These are phyloP conservation scores for Penicillium sp. DNA, from an alignment of 2,329 filamentous ascomycete species.

Conservation along the genomic window DNA sequence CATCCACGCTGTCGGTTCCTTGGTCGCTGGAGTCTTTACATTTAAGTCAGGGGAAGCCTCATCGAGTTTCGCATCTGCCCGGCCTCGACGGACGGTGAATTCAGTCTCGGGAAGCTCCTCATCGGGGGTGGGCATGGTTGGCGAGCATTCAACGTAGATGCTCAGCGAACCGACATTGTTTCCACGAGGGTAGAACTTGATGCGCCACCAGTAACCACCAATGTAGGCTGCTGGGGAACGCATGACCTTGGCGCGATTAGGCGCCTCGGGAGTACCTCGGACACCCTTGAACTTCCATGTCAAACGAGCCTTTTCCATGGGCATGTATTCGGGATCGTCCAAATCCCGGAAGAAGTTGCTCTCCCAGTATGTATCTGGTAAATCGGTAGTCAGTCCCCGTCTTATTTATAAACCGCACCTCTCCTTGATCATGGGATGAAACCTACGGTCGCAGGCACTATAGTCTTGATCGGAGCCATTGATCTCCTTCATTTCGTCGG, in stretches of 20 bases:
- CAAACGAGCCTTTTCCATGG: conserved; percentile 61
- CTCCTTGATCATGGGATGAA: neutral
- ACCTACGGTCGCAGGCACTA: conserved; percentile 62
- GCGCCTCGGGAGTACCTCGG: conserved; percentile 65
- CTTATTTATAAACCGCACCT: too few species aligned
- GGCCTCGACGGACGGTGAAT: conserved; percentile 49
- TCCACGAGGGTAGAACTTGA: conserved; percentile 69
- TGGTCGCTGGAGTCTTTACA: conserved; percentile 37
- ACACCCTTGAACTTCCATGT: conserved; percentile 65
- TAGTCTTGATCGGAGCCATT: conserved; percentile 55
- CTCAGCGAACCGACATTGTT: conserved; percentile 65
- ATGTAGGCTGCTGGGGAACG: conserved; percentile 62
- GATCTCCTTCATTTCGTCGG: conserved; percentile 65
- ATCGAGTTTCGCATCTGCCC: conserved; percentile 44
- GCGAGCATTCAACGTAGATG: conserved; percentile 67
- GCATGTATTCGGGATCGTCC: conserved; percentile 63
- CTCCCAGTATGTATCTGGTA: conserved; percentile 63
- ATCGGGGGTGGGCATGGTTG: conserved; percentile 51
- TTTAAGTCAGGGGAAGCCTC: conserved; percentile 40
- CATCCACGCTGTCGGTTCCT: conserved; percentile 39
- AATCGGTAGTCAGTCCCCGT: neutral
- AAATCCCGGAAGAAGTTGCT: conserved; percentile 61
- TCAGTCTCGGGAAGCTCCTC: conserved; percentile 46
- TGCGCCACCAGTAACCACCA: conserved; percentile 68
- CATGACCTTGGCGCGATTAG: conserved; percentile 65